Evolutionary conservation across 495 filamentous ascomycete species (phyloP).

Genomic region (Podospora bellae-mahoneyi): DNA sequence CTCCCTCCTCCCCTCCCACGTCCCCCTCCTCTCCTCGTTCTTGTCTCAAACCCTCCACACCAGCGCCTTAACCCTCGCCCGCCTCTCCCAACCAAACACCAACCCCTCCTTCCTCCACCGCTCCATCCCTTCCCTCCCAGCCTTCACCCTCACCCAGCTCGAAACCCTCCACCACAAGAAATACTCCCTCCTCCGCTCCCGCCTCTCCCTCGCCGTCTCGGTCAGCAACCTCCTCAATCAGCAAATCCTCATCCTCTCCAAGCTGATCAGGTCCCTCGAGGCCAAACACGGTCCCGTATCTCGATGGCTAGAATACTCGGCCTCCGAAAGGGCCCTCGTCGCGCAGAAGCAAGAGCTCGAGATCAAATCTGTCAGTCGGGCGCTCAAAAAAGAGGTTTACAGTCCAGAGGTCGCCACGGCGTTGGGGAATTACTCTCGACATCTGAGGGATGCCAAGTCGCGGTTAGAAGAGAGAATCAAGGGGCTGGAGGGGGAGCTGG

Average conservation of each 20-base stretch:
- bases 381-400: constrained; percentile 44
- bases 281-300: constrained; percentile 64
- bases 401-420: constrained; percentile 56
- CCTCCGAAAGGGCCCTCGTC: constrained; percentile 51
- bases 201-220: constrained; percentile 31
- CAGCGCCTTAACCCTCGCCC: constrained; percentile 41
- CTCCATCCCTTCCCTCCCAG: constrained; percentile 39
- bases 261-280: constrained; percentile 39
- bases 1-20: constrained; percentile 36
- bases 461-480: constrained; percentile 46
- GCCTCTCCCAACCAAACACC: constrained; percentile 46
- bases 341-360: constrained; percentile 46
- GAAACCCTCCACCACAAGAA: constrained; percentile 23
- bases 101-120: constrained; percentile 54
- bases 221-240: constrained; percentile 31
- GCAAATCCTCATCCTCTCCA: constrained; percentile 31
- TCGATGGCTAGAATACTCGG: constrained; percentile 58
- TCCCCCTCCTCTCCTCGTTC: constrained; percentile 40
- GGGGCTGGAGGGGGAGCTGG: constrained; percentile 48
- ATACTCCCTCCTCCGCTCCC: constrained; percentile 30
- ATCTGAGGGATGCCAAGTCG: constrained; percentile 50
- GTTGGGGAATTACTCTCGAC: constrained; percentile 52
- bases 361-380: constrained; percentile 34
- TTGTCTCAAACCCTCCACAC: constrained; percentile 41
- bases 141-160: constrained; percentile 29